These are phyloP conservation scores for Allium sativum DNA, from an alignment of 106 monocot genomes.

Conservation along the genomic window DNA sequence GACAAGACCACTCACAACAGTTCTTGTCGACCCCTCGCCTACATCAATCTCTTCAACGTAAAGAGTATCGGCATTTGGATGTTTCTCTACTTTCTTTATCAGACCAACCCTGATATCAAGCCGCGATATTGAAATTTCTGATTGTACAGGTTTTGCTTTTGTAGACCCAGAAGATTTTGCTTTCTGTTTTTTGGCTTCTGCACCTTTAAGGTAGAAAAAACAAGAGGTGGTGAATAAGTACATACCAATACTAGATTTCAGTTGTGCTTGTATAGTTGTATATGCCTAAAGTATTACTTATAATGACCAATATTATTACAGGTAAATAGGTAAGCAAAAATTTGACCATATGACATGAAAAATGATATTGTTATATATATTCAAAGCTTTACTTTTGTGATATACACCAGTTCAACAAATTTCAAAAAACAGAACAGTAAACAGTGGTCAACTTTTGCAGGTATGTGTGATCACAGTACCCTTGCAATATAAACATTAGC, in stretches of 20 bases:
- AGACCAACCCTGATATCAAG: conserved; percentile 87
- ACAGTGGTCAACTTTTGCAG: background rate
- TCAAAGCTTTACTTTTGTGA: too few relatives aligned
- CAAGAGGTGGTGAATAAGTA: background rate
- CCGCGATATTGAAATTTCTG: conserved; percentile 56
- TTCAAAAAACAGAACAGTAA: background rate
- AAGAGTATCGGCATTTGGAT: conserved; percentile 93
- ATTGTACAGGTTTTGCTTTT: conserved; percentile 59
- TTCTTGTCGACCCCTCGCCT: conserved; percentile 70
- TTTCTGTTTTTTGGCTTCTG: conserved; percentile 58
- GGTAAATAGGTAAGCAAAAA: too few relatives aligned
- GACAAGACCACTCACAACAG: conserved; percentile 93
- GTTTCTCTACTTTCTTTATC: conserved; percentile 78
- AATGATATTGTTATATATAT: too few relatives aligned
- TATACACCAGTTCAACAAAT: too few relatives aligned
- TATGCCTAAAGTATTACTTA: too few relatives aligned
- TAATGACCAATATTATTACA: too few relatives aligned
- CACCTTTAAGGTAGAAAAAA: background rate
- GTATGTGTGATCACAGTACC: background rate
- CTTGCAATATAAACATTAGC: background rate
- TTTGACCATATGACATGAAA: too few relatives aligned
- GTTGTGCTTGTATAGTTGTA: too few relatives aligned
- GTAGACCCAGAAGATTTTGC: conserved; percentile 27
- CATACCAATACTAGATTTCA: too few relatives aligned
- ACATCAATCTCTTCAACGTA: conserved; percentile 98